Base-by-base conservation (phyloP, 306 rosid genomes). In the Dalbergia oliveri region DNA sequence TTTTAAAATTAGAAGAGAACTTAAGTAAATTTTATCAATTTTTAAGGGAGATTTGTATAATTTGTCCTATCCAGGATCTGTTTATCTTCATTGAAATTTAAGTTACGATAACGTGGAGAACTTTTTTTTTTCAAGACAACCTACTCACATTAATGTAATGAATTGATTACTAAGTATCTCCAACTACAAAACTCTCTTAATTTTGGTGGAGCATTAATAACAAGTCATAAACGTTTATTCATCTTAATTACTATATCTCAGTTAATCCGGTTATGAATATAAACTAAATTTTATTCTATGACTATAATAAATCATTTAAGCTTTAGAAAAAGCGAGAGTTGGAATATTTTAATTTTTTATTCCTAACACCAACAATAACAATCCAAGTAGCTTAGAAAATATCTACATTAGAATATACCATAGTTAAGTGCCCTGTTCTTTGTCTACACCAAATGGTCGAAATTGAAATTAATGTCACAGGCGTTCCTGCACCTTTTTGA, bases 401-500 rank as follows among this genome's bases (percentile, higher is more conserved):
- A 56, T 53, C 31, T 0, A 41, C 6, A 11, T n/a, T 11, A 23
- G 15, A 68, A 68, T 43, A 47, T 10, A 68, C 18, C 26, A 1
- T 44, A 65, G 41, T 57, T 33, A 18, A 57, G 19, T n/a, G 8
- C 62, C 65, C 16, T 19, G 16, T 79, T 75, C 63, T 58, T 75
- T 31, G 13, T 33, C 8, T 2, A n/a, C 41, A 76, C 45, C 39
- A 44, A 70, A 76, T 49, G 53, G 80, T 60, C 41, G 72, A 39
- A 74, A 69, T 39, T 73, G 21, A 54, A 54, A 54, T n/a, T 50
- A 35, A 65, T 76, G 31, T 16, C 11, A 37, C 26, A 49, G 50
- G 81, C 60, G 70, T 66, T 72, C 73, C 35, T 80, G 63, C 66
- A 58, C 33, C 71, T 78, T 84, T 84, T 82, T 67, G n/a, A 80